These are phyloP conservation scores for Aphanomyces stellatus DNA, from an alignment of 352 stramenopile species.

Conservation along the genomic window DNA sequence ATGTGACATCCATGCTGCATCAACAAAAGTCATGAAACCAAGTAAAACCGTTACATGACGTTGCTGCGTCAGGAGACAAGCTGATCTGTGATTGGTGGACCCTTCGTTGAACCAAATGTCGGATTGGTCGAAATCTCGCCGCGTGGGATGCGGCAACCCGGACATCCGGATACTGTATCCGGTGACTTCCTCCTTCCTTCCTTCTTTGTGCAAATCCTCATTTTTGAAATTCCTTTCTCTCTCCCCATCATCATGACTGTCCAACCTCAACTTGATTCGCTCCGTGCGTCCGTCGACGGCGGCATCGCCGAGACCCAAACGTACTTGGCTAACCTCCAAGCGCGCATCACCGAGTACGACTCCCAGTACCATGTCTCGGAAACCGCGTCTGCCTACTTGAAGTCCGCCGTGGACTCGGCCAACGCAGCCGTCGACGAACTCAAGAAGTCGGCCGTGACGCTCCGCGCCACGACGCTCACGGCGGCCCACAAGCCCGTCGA, in stretches of 20 bases:
- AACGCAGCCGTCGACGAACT: conserved; percentile 70
- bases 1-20: no score
- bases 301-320: conserved; percentile 42
- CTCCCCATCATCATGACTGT: conserved; percentile 33
- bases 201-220: no score
- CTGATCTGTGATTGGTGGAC: no score
- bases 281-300: conserved; percentile 46
- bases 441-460: conserved; percentile 40
- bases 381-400: conserved; percentile 41
- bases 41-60: not conserved
- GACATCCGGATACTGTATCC: not conserved
- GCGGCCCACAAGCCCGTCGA: conserved; percentile 34
- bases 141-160: not conserved
- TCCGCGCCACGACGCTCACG: conserved; percentile 35
- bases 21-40: no score
- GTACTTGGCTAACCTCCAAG: conserved; percentile 48
- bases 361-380: conserved; percentile 34
- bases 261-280: conserved; percentile 33
- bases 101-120: not conserved
- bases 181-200: not conserved
- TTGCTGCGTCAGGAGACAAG: not conserved
- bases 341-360: conserved; percentile 47
- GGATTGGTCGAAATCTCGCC: not conserved
- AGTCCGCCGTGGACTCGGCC: conserved; percentile 50
- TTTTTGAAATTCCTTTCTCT: conserved; percentile 1